These are phyloP conservation scores for Penicillium sp. DNA, from an alignment of 2,329 filamentous ascomycete species.

Conservation along the genomic window DNA sequence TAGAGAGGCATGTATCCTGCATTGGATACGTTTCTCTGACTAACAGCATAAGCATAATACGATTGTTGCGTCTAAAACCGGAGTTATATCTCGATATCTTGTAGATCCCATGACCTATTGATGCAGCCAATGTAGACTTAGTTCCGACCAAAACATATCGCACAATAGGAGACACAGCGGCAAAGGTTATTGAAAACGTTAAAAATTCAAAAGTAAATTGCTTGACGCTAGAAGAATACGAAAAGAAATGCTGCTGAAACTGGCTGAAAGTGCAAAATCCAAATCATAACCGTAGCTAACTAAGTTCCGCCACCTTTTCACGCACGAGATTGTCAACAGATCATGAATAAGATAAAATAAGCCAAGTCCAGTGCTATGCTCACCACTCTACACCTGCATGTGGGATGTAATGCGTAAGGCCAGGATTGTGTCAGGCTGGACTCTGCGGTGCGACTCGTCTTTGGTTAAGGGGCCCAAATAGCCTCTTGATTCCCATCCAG, in stretches of 20 bases:
- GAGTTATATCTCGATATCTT: neutral
- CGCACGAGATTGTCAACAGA: neutral
- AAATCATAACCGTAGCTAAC: neutral
- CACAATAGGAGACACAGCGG: neutral
- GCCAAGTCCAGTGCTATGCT: neutral
- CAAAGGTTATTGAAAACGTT: neutral
- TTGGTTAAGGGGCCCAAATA: constrained; percentile 34
- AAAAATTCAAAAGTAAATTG: neutral
- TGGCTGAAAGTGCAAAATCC: neutral
- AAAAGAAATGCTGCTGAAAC: neutral
- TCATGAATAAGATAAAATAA: neutral
- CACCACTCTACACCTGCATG: neutral
- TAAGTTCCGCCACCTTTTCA: neutral
- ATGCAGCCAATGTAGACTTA: no score
- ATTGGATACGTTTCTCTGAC: neutral
- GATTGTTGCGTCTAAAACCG: neutral
- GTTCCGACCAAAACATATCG: neutral
- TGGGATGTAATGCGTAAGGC: neutral
- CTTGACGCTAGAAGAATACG: neutral
- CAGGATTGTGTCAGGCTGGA: constrained; percentile 14
- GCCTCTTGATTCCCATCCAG: constrained; percentile 59
- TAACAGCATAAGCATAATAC: neutral
- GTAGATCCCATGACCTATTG: neutral
- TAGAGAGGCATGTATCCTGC: neutral
- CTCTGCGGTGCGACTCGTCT: constrained; percentile 13